phyloP scores from a whole-genome alignment of 768 basidiomycete species.

The Dioszegia crocea region DNA sequence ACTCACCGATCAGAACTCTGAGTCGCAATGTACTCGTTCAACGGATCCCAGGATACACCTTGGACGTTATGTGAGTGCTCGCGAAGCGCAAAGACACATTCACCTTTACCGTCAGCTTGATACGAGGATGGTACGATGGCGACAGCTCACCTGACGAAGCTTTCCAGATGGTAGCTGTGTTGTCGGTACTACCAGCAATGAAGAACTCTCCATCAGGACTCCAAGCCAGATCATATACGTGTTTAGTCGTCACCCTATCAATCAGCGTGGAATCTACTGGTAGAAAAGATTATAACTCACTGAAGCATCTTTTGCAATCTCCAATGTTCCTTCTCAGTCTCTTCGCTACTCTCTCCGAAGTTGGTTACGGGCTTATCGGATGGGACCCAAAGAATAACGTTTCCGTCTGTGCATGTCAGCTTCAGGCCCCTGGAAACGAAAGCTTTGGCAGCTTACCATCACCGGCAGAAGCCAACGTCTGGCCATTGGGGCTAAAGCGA shows the following conservation, averaged over 20 bases:
- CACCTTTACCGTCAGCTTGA: constrained; percentile 28
- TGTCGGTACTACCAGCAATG: constrained; percentile 95
- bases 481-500: constrained; percentile 93
- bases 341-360: constrained; percentile 77
- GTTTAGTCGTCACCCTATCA: constrained; percentile 79
- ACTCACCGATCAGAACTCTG: no score
- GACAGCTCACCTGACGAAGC: constrained; percentile 37
- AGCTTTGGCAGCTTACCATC: constrained; percentile 63
- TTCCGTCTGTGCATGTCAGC: constrained; percentile 65
- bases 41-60: constrained; percentile 97
- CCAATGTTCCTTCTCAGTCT: constrained; percentile 96
- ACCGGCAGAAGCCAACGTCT: constrained; percentile 90
- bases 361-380: constrained; percentile 66
- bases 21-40: constrained; percentile 95
- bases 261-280: background rate
- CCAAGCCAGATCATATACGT: constrained; percentile 98
- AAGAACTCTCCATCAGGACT: constrained; percentile 91
- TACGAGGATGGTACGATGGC: background rate
- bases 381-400: constrained; percentile 93
- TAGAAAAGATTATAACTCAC: constrained; percentile 52
- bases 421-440: background rate
- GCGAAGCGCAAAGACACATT: constrained; percentile 52
- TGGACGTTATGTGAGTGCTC: constrained; percentile 97
- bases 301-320: constrained; percentile 74
- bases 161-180: constrained; percentile 60